These are phyloP conservation scores for Aristolochia contorta DNA, from an alignment of 164 flowering plant species.

Conservation along the genomic window DNA sequence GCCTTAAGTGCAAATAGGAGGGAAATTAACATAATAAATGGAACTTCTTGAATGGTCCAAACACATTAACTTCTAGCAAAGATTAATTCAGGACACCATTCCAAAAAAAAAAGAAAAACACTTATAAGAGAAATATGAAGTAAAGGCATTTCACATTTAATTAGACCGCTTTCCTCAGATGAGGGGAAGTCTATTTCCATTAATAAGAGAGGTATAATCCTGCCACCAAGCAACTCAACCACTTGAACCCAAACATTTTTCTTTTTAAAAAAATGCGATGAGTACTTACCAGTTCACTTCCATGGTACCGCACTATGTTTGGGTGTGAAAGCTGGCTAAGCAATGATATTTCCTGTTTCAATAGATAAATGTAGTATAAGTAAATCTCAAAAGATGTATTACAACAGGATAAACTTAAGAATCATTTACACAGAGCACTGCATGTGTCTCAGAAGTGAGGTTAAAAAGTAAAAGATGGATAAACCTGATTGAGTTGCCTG, in stretches of 20 bases:
- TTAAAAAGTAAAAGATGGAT: not conserved
- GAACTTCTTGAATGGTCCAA: no score
- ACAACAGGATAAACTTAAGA: no score
- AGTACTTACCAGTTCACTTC: slow-evolving; percentile 72
- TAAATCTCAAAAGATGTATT: not conserved
- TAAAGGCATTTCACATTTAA: not conserved
- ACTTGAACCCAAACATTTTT: not conserved
- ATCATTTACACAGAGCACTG: not conserved
- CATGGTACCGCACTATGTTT: slow-evolving; percentile 81
- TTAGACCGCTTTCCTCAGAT: not conserved
- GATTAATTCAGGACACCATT: not conserved
- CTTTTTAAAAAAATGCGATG: not conserved
- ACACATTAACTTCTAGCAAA: not conserved
- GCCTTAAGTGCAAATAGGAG: no score
- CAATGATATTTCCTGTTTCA: slow-evolving; percentile 70
- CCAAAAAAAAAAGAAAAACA: not conserved
- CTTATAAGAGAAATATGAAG: not conserved
- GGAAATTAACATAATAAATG: no score
- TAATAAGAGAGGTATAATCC: no score
- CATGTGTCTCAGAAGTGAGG: not conserved
- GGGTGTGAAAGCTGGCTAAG: slow-evolving; percentile 80
- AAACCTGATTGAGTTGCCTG: slow-evolving; percentile 80
- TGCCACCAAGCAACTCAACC: no score
- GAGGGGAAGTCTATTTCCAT: not conserved
- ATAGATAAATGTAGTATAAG: not conserved